Percentiles rank a stretch among this genome's conserved stretches.
These are phyloP conservation scores for Artomyces pyxidatus DNA, from an alignment of 768 basidiomycete species.

Conservation along the genomic window DNA sequence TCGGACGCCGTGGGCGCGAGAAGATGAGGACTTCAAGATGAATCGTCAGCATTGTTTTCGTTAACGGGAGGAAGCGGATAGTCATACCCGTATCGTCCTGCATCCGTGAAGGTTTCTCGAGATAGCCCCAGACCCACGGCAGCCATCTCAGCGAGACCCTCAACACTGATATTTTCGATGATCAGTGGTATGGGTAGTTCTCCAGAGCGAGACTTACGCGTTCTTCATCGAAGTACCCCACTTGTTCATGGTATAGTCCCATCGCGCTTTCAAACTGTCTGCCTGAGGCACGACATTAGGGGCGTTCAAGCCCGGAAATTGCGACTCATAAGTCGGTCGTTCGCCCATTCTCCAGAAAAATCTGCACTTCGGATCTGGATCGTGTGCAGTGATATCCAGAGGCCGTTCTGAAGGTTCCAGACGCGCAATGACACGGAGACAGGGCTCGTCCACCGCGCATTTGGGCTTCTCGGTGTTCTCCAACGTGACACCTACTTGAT, in stretches of 20 bases:
- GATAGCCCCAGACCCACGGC: constrained; percentile 77
- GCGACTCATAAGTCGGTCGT: constrained; percentile 66
- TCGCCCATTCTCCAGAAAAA: constrained; percentile 87
- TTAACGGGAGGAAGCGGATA: too few relatives aligned
- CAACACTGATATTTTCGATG: constrained; percentile 44
- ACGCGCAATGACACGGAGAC: constrained; percentile 66
- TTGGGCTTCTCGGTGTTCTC: constrained; percentile 93
- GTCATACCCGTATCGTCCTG: constrained; percentile 75
- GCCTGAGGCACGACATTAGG: constrained; percentile 76
- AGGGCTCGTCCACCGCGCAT: constrained; percentile 78
- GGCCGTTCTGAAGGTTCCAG: constrained; percentile 78
- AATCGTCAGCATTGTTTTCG: too few relatives aligned
- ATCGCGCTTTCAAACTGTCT: constrained; percentile 44
- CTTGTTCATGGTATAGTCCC: constrained; percentile 68
- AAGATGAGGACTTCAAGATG: constrained; percentile 59
- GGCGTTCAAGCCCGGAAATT: constrained; percentile 70
- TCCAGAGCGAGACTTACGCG: too few relatives aligned
- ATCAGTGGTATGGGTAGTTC: background rate
- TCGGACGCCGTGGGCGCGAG: constrained; percentile 94
- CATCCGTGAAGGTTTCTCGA: constrained; percentile 60
- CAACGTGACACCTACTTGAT: constrained; percentile 92
- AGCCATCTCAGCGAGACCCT: constrained; percentile 81
- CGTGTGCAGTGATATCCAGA: constrained; percentile 70
- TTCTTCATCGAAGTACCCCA: constrained; percentile 88
- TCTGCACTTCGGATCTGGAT: constrained; percentile 90